Base-by-base conservation (phyloP, 2,329 filamentous ascomycete species). In the Aspergillus fructus region DNA sequence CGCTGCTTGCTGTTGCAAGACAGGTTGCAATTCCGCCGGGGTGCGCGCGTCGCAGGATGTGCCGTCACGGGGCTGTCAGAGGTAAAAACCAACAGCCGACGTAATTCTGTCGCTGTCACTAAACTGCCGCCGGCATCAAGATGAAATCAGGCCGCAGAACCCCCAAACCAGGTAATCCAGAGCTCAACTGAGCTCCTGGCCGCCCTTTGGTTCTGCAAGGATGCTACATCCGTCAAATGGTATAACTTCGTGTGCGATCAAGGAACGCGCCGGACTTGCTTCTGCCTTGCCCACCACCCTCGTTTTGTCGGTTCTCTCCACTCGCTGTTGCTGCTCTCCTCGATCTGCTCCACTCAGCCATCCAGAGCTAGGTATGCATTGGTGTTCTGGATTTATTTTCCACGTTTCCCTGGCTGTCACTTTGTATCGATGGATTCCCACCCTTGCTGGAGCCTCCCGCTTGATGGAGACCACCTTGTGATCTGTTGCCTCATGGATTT, bases 311-410 rank as follows among this genome's bases (percentile, higher is more conserved):
- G 21, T 34, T 30, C 15, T 30, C 46, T 34, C 46, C 39, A 51
- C n/a, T 34, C 37, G 37, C 39, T n/a, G 37, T 30, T 27, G 37
- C 39, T n/a, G 37, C 12, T 27, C 49, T 43, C n/a, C 49, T 30
- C 33, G 42, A 15, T 19, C 27, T 19, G 21, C 41, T 47, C 51
- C 51, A 53, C 33, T 19, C n/a, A 12, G 40, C 13, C 48, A 40
- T 27, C 37, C 48, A 43, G 17, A 48, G 30, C 11, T 48, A 37
- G 17, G 23, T 23, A 51, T 43, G 49, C 49, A 27, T 51, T 55
- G 47, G 47, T 55, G 39, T 27, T n/a, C 40, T 45, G 40, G 53
- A 55, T 37, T 45, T 34, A 13, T 50, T 50, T 50, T 55, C 53
- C 46, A 50, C 19, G 30, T 17, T 39, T 23, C 23, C 40, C 13